A percentile compares a stretch with the other conserved stretches of the same genome.
These are phyloP conservation scores for Auricularia sp. DNA, from an alignment of 768 basidiomycete genomes.

Conservation along the genomic window DNA sequence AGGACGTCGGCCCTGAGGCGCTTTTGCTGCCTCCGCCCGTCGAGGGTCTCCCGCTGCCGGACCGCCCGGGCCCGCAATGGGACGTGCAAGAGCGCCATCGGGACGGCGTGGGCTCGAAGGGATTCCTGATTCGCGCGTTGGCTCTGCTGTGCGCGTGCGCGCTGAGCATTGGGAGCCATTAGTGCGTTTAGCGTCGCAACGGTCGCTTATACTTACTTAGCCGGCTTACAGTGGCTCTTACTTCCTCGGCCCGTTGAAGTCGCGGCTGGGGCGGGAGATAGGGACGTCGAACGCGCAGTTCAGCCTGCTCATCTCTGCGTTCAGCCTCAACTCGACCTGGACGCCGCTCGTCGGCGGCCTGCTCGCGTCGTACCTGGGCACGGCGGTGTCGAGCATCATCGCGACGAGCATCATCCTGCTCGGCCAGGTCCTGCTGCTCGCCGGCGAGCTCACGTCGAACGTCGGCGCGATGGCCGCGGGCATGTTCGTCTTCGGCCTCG, in stretches of 20 bases:
- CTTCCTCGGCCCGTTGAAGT: conserved; percentile 71
- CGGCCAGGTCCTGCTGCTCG: conserved; percentile 56
- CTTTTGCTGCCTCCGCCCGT: background rate
- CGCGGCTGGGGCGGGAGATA: conserved; percentile 53
- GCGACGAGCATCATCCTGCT: conserved; percentile 65
- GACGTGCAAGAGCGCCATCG: background rate
- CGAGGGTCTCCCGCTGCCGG: background rate
- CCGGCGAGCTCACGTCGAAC: conserved; percentile 49
- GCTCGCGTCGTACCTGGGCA: conserved; percentile 59
- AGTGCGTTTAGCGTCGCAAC: conserved; percentile 31
- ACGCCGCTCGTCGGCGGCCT: conserved; percentile 73
- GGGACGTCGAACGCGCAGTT: conserved; percentile 71
- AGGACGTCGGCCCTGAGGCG: background rate
- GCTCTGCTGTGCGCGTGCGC: conserved; percentile 65
- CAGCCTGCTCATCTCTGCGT: conserved; percentile 65
- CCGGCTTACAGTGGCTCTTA: conserved; percentile 45
- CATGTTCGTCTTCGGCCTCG: conserved; percentile 70
- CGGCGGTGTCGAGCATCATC: conserved; percentile 57
- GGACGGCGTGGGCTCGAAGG: background rate
- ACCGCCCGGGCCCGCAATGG: background rate
- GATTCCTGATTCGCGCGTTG: conserved; percentile 31
- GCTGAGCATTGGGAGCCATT: conserved; percentile 68
- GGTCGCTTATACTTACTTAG: too few species aligned
- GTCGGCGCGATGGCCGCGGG: conserved; percentile 66
- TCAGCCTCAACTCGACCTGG: conserved; percentile 63